phyloP scores from a whole-genome alignment of 306 rosid genomes.

The Glycine tomentella region DNA sequence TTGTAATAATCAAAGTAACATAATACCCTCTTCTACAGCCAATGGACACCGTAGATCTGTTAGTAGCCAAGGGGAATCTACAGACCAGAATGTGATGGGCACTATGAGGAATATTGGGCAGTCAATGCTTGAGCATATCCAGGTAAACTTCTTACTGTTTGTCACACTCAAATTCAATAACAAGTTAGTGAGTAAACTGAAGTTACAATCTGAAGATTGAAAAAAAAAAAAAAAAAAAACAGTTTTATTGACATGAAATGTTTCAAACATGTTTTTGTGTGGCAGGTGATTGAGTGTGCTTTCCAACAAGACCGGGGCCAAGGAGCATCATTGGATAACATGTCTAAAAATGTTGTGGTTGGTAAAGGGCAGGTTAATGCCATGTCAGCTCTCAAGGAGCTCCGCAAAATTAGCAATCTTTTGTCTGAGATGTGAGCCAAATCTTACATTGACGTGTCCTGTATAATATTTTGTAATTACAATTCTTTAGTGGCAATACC shows the following conservation, averaged over 20 bases:
- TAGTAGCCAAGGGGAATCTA: too few relatives aligned
- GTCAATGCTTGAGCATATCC: constrained; percentile 94
- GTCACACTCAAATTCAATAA: constrained; percentile 16
- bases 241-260: background rate
- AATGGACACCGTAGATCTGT: too few relatives aligned
- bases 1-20: too few relatives aligned
- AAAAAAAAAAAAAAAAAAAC: too few relatives aligned
- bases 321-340: constrained; percentile 60
- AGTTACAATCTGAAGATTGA: background rate
- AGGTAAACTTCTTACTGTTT: constrained; percentile 61
- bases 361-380: constrained; percentile 84
- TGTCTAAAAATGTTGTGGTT: constrained; percentile 64
- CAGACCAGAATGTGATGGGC: too few relatives aligned
- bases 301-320: constrained; percentile 74
- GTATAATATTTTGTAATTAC: constrained; percentile 66
- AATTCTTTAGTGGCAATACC: constrained; percentile 52
- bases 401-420: constrained; percentile 86
- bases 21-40: too few relatives aligned
- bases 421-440: constrained; percentile 85
- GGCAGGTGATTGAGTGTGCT: constrained; percentile 81
- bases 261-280: constrained; percentile 22
- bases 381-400: constrained; percentile 85
- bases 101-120: too few relatives aligned
- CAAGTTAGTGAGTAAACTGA: constrained; percentile 24
- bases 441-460: constrained; percentile 48